Evolutionary conservation across 2,329 filamentous ascomycete species (phyloP).

Genomic region (Fusarium udum): DNA sequence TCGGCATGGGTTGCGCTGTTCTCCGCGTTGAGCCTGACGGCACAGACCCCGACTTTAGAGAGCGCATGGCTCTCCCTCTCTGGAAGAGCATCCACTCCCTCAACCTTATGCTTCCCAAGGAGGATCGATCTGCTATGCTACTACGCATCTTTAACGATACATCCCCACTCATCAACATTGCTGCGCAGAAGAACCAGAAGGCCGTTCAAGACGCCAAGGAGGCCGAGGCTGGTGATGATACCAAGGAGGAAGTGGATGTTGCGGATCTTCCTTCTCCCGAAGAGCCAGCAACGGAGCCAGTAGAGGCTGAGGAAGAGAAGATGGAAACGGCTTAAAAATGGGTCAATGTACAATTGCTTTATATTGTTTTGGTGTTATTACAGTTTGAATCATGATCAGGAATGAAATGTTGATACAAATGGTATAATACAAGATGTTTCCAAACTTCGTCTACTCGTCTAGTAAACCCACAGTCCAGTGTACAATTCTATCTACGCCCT

Average conservation of each 20-base stretch:
- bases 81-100: conserved; percentile 94
- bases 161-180: conserved; percentile 80
- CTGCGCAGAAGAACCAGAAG: conserved; percentile 58
- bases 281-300: conserved; percentile 16
- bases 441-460: conserved; percentile 52
- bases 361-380: conserved; percentile 37
- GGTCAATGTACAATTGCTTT: conserved; percentile 30
- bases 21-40: conserved; percentile 82
- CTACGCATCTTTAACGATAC: conserved; percentile 91
- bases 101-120: conserved; percentile 98
- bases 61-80: conserved; percentile 87
- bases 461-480: conserved; percentile 77
- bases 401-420: conserved; percentile 32
- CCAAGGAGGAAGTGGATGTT: conserved; percentile 44
- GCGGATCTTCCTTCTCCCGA: conserved; percentile 53
- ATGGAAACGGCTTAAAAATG: conserved; percentile 31
- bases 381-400: conserved; percentile 27
- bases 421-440: conserved; percentile 35
- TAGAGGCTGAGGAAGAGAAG: conserved; percentile 18
- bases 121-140: conserved; percentile 92
- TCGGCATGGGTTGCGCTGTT: conserved; percentile 92
- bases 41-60: conserved; percentile 66
- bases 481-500: conserved; percentile 80
- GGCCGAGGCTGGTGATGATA: conserved; percentile 37
- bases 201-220: conserved; percentile 49